These are phyloP conservation scores for Leccinellum luteum DNA, from an alignment of 768 basidiomycete species.

Conservation along the genomic window DNA sequence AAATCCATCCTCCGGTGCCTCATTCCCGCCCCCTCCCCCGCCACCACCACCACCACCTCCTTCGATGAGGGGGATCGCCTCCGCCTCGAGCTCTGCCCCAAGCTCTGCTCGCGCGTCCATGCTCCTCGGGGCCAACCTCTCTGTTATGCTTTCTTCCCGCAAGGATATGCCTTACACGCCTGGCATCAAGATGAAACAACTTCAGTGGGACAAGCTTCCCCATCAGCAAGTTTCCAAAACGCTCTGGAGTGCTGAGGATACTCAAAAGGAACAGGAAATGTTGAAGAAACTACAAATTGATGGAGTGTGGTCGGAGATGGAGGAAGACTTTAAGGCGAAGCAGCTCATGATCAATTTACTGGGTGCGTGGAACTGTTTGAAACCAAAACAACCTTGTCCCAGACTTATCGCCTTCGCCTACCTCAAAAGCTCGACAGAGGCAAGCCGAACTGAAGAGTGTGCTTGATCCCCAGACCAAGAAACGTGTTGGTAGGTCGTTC, in stretches of 20 bases:
- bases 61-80: constrained; percentile 28
- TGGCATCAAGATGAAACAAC: constrained; percentile 91
- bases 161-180: constrained; percentile 87
- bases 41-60: constrained; percentile 39
- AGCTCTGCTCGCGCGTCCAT: constrained; percentile 58
- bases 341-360: constrained; percentile 89
- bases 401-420: constrained; percentile 9
- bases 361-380: constrained; percentile 46
- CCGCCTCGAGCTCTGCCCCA: constrained; percentile 37
- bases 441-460: constrained; percentile 90
- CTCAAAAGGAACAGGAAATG: constrained; percentile 73
- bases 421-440: constrained; percentile 65
- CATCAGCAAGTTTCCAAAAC: constrained; percentile 84
- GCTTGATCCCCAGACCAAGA: constrained; percentile 86
- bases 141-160: constrained; percentile 56
- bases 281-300: constrained; percentile 76
- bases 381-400: not conserved
- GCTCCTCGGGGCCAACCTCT: constrained; percentile 56
- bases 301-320: constrained; percentile 95
- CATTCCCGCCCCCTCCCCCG: constrained; percentile 25
- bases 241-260: constrained; percentile 73
- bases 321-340: constrained; percentile 96
- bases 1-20: no score
- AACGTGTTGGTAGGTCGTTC: constrained; percentile 76
- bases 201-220: constrained; percentile 98